These are phyloP conservation scores for Rhodotorula sp. DNA, from an alignment of 1,284 basidiomycete species.

Conservation along the genomic window DNA sequence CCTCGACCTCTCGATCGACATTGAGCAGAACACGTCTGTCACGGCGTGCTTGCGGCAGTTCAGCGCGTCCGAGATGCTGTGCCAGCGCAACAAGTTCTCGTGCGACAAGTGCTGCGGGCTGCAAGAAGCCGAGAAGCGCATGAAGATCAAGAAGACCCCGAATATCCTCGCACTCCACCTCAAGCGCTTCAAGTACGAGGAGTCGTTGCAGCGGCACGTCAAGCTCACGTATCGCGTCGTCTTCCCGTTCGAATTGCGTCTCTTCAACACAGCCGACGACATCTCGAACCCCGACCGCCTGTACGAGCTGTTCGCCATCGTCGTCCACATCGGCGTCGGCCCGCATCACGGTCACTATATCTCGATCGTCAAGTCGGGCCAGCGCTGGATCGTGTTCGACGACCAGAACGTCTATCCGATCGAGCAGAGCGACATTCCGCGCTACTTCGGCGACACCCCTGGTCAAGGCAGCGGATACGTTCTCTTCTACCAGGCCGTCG, in stretches of 20 bases:
- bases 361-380: slow-evolving; percentile 82
- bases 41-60: slow-evolving; percentile 94
- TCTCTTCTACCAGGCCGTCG: slow-evolving; percentile 92
- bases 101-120: slow-evolving; percentile 95
- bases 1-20: slow-evolving; percentile 95
- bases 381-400: slow-evolving; percentile 88
- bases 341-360: slow-evolving; percentile 98
- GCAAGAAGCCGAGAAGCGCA: slow-evolving; percentile 97
- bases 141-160: slow-evolving; percentile 96
- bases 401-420: slow-evolving; percentile 88
- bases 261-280: slow-evolving; percentile 97
- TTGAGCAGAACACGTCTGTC: slow-evolving; percentile 93
- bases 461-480: slow-evolving; percentile 88
- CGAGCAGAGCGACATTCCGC: slow-evolving; percentile 82
- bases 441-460: slow-evolving; percentile 89
- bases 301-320: slow-evolving; percentile 92
- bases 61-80: slow-evolving; percentile 96
- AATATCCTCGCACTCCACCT: slow-evolving; percentile 92
- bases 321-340: slow-evolving; percentile 95
- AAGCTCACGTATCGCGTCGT: slow-evolving; percentile 95
- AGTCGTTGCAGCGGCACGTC: slow-evolving; percentile 81
- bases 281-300: slow-evolving; percentile 78
- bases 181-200: slow-evolving; percentile 97
- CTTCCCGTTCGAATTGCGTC: slow-evolving; percentile 87
- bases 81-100: slow-evolving; percentile 97